Evolutionary conservation across 2,329 filamentous ascomycete genomes (phyloP).

Genomic region (Verticillium longisporum): DNA sequence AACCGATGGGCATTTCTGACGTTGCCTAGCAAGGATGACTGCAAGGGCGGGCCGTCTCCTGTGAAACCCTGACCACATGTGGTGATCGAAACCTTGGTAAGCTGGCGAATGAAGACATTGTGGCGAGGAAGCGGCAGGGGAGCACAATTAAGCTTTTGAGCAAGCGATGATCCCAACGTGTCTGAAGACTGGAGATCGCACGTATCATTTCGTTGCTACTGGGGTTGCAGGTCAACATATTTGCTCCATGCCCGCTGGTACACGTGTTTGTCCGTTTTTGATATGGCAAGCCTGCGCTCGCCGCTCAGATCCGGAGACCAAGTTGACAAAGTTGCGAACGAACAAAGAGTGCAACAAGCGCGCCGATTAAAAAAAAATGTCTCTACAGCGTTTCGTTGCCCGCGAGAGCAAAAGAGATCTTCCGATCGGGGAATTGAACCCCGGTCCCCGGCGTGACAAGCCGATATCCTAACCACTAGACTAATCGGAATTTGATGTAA

Average conservation of each 20-base stretch:
- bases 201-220: too few relatives aligned
- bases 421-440: constrained; percentile 1
- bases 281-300: background rate
- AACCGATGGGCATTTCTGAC: too few relatives aligned
- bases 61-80: background rate
- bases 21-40: background rate
- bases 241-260: too few relatives aligned
- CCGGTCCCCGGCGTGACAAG: constrained; percentile 1
- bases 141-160: background rate
- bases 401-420: background rate
- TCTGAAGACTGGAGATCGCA: background rate
- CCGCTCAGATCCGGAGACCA: too few relatives aligned
- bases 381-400: too few relatives aligned
- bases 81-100: background rate
- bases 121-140: background rate
- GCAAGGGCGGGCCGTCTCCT: background rate
- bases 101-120: background rate
- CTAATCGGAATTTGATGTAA: background rate
- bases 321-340: too few relatives aligned
- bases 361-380: too few relatives aligned
- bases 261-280: background rate
- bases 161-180: background rate
- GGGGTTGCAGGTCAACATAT: too few relatives aligned
- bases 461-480: constrained; percentile 1
- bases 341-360: too few relatives aligned